These are phyloP conservation scores for Fraxinus excelsior DNA, from an alignment of 257 asterid genomes.

Conservation along the genomic window DNA sequence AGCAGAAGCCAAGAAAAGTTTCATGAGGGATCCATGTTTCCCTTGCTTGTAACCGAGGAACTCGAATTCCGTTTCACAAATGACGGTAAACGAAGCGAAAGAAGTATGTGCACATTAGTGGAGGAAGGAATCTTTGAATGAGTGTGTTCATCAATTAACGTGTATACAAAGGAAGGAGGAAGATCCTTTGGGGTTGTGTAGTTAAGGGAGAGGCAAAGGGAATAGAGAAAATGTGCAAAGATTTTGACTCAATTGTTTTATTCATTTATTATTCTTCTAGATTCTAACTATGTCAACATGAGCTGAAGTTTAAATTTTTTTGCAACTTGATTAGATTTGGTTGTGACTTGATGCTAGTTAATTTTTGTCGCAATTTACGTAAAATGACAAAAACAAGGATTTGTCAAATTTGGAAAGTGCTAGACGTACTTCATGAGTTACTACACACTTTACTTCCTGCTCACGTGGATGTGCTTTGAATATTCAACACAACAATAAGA, in stretches of 20 bases:
- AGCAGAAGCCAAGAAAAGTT: slow-evolving; percentile 88
- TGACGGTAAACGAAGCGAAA: slow-evolving; percentile 69
- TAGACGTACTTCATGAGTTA: no score
- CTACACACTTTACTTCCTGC: no score
- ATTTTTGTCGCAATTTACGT: no score
- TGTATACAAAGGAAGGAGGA: slow-evolving; percentile 37
- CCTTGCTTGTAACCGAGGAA: slow-evolving; percentile 75
- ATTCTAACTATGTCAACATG: no score
- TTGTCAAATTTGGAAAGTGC: no score
- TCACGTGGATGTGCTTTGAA: no score
- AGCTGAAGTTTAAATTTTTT: no score
- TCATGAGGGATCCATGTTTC: slow-evolving; percentile 86
- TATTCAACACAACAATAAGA: no score
- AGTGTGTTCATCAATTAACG: no score
- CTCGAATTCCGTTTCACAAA: slow-evolving; percentile 44
- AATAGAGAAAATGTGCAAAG: slow-evolving; percentile 35
- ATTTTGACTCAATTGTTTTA: slow-evolving; percentile 33
- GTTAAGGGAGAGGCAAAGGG: not conserved
- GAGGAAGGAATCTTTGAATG: slow-evolving; percentile 91
- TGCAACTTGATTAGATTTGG: no score
- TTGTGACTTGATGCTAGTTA: no score
- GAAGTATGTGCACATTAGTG: slow-evolving; percentile 65
- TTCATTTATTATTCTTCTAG: slow-evolving; percentile 28
- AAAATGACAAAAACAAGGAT: no score
- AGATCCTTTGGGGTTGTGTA: slow-evolving; percentile 28